phyloP scores from a whole-genome alignment of 2,329 filamentous ascomycete genomes.

The Hymenoscyphus linearis region DNA sequence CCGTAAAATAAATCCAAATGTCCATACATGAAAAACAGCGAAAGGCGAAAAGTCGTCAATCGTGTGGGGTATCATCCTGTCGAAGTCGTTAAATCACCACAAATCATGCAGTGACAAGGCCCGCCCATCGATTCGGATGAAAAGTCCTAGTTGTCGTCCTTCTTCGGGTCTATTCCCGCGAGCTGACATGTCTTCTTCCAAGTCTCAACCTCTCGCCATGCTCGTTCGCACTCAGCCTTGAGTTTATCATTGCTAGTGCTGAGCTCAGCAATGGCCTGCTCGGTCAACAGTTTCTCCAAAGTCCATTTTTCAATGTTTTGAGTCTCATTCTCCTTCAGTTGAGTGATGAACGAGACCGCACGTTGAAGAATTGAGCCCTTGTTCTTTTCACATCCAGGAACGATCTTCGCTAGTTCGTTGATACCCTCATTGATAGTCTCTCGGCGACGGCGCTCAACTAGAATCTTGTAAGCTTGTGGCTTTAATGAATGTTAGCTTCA shows the following conservation, averaged over 20 bases:
- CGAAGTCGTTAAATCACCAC: constrained; percentile 21
- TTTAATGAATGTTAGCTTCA: not conserved
- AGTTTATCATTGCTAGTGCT: constrained; percentile 83
- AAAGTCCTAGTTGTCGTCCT: constrained; percentile 33
- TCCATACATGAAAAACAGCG: constrained; percentile 28
- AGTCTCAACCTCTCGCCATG: constrained; percentile 71
- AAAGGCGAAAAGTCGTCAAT: constrained; percentile 28
- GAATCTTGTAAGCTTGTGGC: constrained; percentile 26
- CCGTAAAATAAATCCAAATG: constrained; percentile 16
- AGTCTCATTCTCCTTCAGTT: constrained; percentile 89
- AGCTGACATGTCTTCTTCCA: constrained; percentile 68
- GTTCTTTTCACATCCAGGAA: constrained; percentile 97
- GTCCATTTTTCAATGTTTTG: constrained; percentile 95
- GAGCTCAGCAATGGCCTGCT: constrained; percentile 84
- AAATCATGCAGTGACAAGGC: constrained; percentile 20
- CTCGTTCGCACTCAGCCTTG: constrained; percentile 71
- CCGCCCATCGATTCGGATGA: constrained; percentile 25
- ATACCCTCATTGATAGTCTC: constrained; percentile 99
- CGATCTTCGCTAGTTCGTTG: constrained; percentile 95
- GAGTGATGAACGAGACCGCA: constrained; percentile 88
- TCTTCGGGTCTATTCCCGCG: constrained; percentile 48
- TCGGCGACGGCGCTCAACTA: constrained; percentile 91
- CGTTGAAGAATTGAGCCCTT: constrained; percentile 95
- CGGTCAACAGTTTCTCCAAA: constrained; percentile 81
- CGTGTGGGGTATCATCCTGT: constrained; percentile 29